Conservation (phyloP, 305 asterid genomes). For the Solanum chacoense region DNA sequence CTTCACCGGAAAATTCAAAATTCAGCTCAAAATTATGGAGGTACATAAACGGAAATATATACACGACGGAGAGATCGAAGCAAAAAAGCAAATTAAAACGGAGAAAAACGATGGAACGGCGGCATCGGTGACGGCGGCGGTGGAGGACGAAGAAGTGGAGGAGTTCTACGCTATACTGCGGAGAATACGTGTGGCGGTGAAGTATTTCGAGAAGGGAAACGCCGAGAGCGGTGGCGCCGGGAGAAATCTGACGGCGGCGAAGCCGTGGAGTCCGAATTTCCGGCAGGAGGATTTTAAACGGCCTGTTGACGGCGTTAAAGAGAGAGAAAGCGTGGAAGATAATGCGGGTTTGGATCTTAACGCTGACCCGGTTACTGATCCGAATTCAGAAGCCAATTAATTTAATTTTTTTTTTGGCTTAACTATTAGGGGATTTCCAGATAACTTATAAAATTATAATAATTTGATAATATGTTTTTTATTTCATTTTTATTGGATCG, state of each 20-base stretch:
- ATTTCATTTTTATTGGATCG: neutral
- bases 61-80: slow-evolving; percentile 11
- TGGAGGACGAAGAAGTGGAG: slow-evolving; percentile 51
- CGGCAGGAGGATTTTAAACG: slow-evolving; percentile 25
- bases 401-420: neutral
- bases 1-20: neutral
- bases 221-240: neutral
- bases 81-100: slow-evolving; percentile 1
- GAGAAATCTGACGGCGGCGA: slow-evolving; percentile 2
- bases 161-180: slow-evolving; percentile 42
- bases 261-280: slow-evolving; percentile 27
- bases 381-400: neutral
- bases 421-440: neutral
- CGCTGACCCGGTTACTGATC: slow-evolving; percentile 21
- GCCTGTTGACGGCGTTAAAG: slow-evolving; percentile 1
- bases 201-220: slow-evolving; percentile 35
- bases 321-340: neutral
- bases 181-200: slow-evolving; percentile 36
- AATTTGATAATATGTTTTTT: neutral
- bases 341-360: slow-evolving; percentile 35
- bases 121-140: neutral
- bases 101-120: neutral
- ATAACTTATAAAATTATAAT: neutral
- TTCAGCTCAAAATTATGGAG: slow-evolving; percentile 7
- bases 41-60: slow-evolving; percentile 32